Conservation (phyloP, 768 basidiomycete species). For the Ephemerocybe angulata region DNA sequence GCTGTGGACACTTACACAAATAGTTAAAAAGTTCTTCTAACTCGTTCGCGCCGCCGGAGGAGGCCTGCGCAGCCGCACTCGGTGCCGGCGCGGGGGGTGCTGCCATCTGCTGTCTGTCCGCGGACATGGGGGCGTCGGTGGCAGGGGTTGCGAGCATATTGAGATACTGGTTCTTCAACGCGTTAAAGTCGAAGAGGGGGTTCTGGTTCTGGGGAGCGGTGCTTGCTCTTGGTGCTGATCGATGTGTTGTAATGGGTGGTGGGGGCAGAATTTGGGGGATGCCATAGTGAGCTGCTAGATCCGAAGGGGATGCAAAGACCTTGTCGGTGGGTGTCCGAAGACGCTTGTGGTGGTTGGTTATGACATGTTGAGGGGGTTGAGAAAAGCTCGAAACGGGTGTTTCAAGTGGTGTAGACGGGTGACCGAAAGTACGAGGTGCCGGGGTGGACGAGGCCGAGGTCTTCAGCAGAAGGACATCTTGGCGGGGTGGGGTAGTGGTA, state of each 20-base stretch:
- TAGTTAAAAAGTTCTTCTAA: constrained; percentile 14
- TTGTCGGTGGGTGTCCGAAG: constrained; percentile 57
- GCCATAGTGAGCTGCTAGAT: constrained; percentile 75
- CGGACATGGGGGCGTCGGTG: constrained; percentile 33
- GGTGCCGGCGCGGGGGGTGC: constrained; percentile 19
- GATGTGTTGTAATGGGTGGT: constrained; percentile 56
- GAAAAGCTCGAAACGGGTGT: constrained; percentile 52
- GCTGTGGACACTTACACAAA: constrained; percentile 13
- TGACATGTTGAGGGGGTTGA: constrained; percentile 47
- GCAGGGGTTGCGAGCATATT: constrained; percentile 59
- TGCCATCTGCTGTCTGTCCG: constrained; percentile 22
- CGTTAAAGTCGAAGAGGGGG: constrained; percentile 41
- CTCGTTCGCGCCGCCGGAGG: neutral
- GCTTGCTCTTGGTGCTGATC: constrained; percentile 39
- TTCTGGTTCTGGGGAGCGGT: constrained; percentile 22
- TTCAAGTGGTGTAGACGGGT: constrained; percentile 42
- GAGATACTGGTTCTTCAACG: constrained; percentile 60
- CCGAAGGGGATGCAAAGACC: constrained; percentile 62
- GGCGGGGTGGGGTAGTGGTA: constrained; percentile 29
- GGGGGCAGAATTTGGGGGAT: constrained; percentile 70
- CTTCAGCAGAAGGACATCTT: constrained; percentile 52
- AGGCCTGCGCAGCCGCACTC: constrained; percentile 21
- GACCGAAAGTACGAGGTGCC: constrained; percentile 37
- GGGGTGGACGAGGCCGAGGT: constrained; percentile 38
- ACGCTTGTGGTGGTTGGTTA: constrained; percentile 55